Percentiles rank a stretch among this genome's conserved stretches.
Conservation (phyloP, 495 filamentous ascomycete genomes). For the Hypomontagnella monticulosa region DNA sequence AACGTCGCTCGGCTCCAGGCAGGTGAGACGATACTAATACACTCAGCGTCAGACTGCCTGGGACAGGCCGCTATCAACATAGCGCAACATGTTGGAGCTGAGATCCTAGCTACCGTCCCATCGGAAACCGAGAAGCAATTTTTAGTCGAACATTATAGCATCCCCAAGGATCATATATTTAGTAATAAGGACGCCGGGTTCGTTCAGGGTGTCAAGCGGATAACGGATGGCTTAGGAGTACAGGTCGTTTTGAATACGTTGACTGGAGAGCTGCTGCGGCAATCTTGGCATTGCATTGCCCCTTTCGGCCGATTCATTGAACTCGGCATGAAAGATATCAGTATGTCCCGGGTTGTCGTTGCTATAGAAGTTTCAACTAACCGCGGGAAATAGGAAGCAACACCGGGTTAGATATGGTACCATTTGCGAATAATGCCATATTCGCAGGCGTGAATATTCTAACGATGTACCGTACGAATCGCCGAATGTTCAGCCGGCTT, state of each 20-base stretch:
- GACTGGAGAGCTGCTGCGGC: conserved; percentile 43
- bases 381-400: conserved; percentile 38
- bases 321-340: conserved; percentile 63
- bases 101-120: conserved; percentile 63
- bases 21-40: conserved; percentile 64
- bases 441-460: conserved; percentile 57
- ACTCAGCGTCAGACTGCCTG: conserved; percentile 60
- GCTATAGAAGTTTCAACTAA: conserved; percentile 1
- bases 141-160: conserved; percentile 51
- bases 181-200: conserved; percentile 50
- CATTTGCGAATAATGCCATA: conserved; percentile 45
- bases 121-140: conserved; percentile 53
- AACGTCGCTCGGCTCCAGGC: conserved; percentile 49
- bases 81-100: conserved; percentile 58
- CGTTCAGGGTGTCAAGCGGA: conserved; percentile 51
- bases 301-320: conserved; percentile 67
- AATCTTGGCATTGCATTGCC: conserved; percentile 57
- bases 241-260: conserved; percentile 68
- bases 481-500: conserved; percentile 33
- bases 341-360: not conserved
- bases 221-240: conserved; percentile 61
- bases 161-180: conserved; percentile 63
- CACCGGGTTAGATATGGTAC: conserved; percentile 47
- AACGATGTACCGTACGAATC: conserved; percentile 44
- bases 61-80: conserved; percentile 65